phyloP scores from a whole-genome alignment of 805 yeast genomes.

The Lipomyces spencermartinsiae region DNA sequence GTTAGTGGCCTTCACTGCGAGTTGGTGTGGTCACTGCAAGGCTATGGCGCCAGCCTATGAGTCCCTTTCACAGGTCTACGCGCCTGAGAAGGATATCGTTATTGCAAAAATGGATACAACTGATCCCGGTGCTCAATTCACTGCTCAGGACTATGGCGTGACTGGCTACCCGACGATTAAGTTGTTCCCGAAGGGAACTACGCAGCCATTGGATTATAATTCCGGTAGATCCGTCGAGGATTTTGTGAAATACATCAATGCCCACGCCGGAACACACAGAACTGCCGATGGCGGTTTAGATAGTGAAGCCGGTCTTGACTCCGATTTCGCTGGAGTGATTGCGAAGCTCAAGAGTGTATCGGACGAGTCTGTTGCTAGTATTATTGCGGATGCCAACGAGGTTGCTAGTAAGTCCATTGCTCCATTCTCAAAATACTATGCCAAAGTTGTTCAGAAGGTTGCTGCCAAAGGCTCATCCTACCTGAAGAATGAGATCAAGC shows the following conservation, averaged over 20 bases:
- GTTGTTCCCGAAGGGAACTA: constrained; percentile 51
- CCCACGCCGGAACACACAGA: constrained; percentile 51
- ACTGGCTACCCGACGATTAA: constrained; percentile 62
- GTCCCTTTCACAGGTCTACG: constrained; percentile 56
- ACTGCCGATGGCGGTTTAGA: constrained; percentile 52
- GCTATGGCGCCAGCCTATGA: constrained; percentile 59
- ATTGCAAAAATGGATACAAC: constrained; percentile 59
- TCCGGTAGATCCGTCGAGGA: constrained; percentile 57
- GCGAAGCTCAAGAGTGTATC: constrained; percentile 45
- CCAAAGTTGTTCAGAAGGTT: constrained; percentile 43
- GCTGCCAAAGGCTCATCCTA: constrained; percentile 46
- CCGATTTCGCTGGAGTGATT: constrained; percentile 46
- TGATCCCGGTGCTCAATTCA: constrained; percentile 51
- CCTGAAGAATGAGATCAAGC: constrained; percentile 53
- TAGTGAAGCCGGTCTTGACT: constrained; percentile 51
- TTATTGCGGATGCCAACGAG: constrained; percentile 49
- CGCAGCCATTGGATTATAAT: constrained; percentile 58
- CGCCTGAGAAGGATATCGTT: constrained; percentile 48
- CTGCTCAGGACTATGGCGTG: constrained; percentile 53
- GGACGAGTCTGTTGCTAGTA: constrained; percentile 42
- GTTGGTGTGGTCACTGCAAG: constrained; percentile 67
- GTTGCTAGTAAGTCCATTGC: constrained; percentile 39
- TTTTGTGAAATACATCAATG: constrained; percentile 57
- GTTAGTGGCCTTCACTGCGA: constrained; percentile 62
- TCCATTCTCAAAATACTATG: constrained; percentile 41